Base-by-base conservation (phyloP, 2,329 filamentous ascomycete species). In the Paracamarosporium sp. region DNA sequence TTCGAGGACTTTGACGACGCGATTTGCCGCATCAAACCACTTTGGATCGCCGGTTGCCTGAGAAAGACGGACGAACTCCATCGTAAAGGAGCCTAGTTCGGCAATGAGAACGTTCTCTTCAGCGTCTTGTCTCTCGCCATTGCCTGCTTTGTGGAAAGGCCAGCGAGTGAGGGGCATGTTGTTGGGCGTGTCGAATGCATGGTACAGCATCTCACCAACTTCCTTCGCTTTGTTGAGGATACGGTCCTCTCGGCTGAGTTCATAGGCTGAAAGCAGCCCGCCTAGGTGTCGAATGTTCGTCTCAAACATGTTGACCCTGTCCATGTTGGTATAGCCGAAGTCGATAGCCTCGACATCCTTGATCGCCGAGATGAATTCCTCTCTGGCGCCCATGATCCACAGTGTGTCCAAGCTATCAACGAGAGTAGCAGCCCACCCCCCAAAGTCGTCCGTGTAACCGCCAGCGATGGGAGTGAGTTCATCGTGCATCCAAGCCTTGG, bases 151-250 rank as follows among this genome's bases (percentile, higher is more conserved):
- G 48, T 75, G 70, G 25, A 78, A 75, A 17, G 78, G 70, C 80
- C 80, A 82, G 52, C 80, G 68, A 0, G 79, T 81, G 46, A 81
- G 75, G 5, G 94, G 93, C 91, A 98, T 96, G 66, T 92, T 88
- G 75, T 98, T 97, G 0, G 93, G 93, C 0, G 94, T 97, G 76
- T 96, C 92, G 68, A 96, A 96, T 4, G 90, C 85, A 52, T 89
- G 88, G 80, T 93, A 92, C 30, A 96, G 80, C 59, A 96, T 84
- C 67, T 94, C 90, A 36, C 87, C 92, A 25, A 95, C 84, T 76
- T 94, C 89, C 33, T 89, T 82, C 1, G 92, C 91, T 77, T 96
- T 95, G 53, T 88, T 85, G 30, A 96, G 82, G 11, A 96, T 81
- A 24, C 90, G 81, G 20, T 83, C 78, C 68, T 96, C 90, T 60